Base-by-base conservation (phyloP, 129 eudicot genomes). In the Lactuca sativa region DNA sequence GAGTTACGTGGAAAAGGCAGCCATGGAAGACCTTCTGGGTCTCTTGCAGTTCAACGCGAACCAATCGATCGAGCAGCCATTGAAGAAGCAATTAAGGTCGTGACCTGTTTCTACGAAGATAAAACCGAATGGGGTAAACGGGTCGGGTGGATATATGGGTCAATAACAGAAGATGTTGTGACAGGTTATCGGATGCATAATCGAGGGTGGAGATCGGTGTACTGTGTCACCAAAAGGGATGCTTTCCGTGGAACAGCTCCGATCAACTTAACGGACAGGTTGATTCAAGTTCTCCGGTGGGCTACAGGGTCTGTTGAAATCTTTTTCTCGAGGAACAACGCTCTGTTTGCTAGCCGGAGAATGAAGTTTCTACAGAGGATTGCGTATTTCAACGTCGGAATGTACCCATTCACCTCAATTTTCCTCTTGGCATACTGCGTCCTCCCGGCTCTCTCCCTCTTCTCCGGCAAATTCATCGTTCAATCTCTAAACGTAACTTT, bases 81-180 rank as follows among this genome's bases (percentile, higher is more conserved):
- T 14, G 84, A 84, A 16, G 90, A 85, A 54, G 90, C 90, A 3
- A 85, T 85, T 10, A 85, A 84, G 61, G 90, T 85, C 2, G 71
- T 85, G 11, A 81, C 90, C 1, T 85, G 90, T 69, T 85, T 74
- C 67, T 85, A 78, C 3, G 90, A 85, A 49, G 90, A 85, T 51
- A 85, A 85, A 68, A 85, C 90, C 7, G 90, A 85, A 59, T 85
- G 95, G 95, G 95, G 95, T 3, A 72, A 77, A 44, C 84, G 95
- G 34, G 95, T 87, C n/a, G 95, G 95, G 54, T 84, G 95, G 95
- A 87, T 87, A 33, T 87, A 87, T 4, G 95, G 95, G 17, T 87
- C 95, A 3, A 81, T 84, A n/a, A 84, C 89, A 9, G 89, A 84
- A 81, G 89, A 84, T 51, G 89, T 84, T 41, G 85, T 84, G 0